A percentile compares a stretch with the other conserved stretches of the same genome.
Evolutionary conservation across 345 rosid genomes (phyloP).

Genomic region (Euphorbia lathyris): DNA sequence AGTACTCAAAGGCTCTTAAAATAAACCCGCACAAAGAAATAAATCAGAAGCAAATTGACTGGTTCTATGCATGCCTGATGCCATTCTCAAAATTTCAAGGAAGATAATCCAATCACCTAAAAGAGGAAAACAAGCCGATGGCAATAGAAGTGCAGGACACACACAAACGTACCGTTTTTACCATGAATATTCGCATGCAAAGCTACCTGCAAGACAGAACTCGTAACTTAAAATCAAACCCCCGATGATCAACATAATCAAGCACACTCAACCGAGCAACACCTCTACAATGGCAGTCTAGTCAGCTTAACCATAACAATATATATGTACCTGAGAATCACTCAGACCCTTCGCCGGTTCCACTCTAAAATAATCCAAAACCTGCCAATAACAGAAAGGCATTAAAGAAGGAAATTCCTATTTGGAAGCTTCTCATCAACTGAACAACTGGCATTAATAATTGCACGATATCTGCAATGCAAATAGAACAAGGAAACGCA

Average conservation of each 20-base stretch:
- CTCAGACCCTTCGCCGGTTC: constrained; percentile 73
- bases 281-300: neutral
- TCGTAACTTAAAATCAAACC: constrained; percentile 3
- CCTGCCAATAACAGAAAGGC: constrained; percentile 37
- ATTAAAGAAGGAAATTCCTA: neutral
- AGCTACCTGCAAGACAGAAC: constrained; percentile 48
- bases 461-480: neutral
- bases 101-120: neutral
- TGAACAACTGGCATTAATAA: neutral
- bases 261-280: neutral
- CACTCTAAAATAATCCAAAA: constrained; percentile 79
- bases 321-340: constrained; percentile 74
- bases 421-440: neutral
- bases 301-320: neutral
- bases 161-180: constrained; percentile 55
- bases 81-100: neutral
- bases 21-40: neutral
- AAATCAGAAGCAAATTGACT: neutral
- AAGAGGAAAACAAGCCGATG: neutral
- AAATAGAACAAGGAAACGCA: constrained; percentile 16
- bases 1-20: neutral
- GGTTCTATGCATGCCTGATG: neutral
- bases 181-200: constrained; percentile 63
- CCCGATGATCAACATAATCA: neutral
- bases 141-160: neutral